A percentile compares a stretch with the other conserved stretches of the same genome.
Evolutionary conservation across 2,329 filamentous ascomycete species (phyloP).

Genomic region (Penicillium sp.): DNA sequence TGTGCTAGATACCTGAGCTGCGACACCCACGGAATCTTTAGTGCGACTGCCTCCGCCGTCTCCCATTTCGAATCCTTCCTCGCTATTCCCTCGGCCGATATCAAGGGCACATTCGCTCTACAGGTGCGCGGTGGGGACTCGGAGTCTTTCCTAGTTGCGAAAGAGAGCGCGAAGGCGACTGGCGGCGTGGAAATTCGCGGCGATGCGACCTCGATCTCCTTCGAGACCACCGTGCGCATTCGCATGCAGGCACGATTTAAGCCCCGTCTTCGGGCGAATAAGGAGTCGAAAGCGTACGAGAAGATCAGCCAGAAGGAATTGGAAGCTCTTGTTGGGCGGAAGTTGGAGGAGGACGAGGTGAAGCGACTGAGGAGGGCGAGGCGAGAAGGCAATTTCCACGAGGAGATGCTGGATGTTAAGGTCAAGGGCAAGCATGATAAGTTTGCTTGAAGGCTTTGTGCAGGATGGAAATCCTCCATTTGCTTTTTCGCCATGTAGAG

Average conservation of each 20-base stretch:
- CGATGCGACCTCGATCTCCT: constrained; percentile 70
- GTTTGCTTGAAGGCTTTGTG: constrained; percentile 55
- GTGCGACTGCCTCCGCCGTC: constrained; percentile 78
- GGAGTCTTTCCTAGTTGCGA: constrained; percentile 70
- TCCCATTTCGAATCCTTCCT: constrained; percentile 81
- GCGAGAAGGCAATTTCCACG: constrained; percentile 86
- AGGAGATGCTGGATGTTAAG: constrained; percentile 81
- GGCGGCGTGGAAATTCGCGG: constrained; percentile 70
- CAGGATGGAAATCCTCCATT: neutral
- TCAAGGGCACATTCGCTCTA: constrained; percentile 72
- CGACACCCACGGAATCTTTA: constrained; percentile 79
- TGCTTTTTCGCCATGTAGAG: neutral
- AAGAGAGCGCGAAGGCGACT: constrained; percentile 55
- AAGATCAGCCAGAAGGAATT: constrained; percentile 87
- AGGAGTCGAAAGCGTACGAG: constrained; percentile 80
- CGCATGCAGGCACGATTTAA: constrained; percentile 97
- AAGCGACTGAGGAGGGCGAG: constrained; percentile 79
- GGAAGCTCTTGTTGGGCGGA: constrained; percentile 77
- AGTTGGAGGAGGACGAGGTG: constrained; percentile 83
- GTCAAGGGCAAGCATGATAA: constrained; percentile 95
- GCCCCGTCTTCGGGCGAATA: constrained; percentile 75
- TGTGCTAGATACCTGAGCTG: constrained; percentile 76
- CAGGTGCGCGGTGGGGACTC: constrained; percentile 64
- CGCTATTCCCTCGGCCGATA: constrained; percentile 64
- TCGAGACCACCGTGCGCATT: constrained; percentile 74